A percentile compares a stretch with the other conserved stretches of the same genome.
Conservation (phyloP, 192 early-diverging fungal species). For the Chytriomyces hyalinus region DNA sequence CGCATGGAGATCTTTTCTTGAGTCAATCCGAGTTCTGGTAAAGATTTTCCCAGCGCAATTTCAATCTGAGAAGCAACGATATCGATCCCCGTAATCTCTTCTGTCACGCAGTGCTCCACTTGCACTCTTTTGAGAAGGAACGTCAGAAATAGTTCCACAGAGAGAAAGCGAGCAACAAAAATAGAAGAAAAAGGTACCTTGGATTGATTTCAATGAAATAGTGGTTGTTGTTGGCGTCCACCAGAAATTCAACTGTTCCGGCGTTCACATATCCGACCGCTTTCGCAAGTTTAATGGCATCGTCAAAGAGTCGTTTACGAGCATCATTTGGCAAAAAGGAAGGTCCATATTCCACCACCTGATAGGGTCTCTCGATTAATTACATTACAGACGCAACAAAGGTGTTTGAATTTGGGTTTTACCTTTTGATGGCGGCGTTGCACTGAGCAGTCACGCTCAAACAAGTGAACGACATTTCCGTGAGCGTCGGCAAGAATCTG, state of each 20-base stretch:
- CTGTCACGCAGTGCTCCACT: slow-evolving; percentile 98
- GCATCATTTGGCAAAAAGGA: slow-evolving; percentile 46
- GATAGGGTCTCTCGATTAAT: neutral
- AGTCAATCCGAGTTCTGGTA: slow-evolving; percentile 79
- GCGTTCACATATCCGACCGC: slow-evolving; percentile 91
- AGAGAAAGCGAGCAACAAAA: neutral
- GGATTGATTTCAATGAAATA: slow-evolving; percentile 99
- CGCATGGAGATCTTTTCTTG: slow-evolving; percentile 82
- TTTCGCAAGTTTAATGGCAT: slow-evolving; percentile 91
- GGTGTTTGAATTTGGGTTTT: neutral
- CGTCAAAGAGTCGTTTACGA: slow-evolving; percentile 79
- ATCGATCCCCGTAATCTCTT: slow-evolving; percentile 96
- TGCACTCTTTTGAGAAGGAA: slow-evolving; percentile 65
- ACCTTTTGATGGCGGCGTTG: slow-evolving; percentile 95
- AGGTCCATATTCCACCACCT: slow-evolving; percentile 29
- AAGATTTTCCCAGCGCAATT: slow-evolving; percentile 85
- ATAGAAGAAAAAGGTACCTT: slow-evolving; percentile 43
- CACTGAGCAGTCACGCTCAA: slow-evolving; percentile 96
- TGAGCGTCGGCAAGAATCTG: slow-evolving; percentile 85
- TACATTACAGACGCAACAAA: neutral
- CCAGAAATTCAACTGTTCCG: slow-evolving; percentile 96
- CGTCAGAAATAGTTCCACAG: neutral
- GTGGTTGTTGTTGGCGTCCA: slow-evolving; percentile 82
- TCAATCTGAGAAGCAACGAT: slow-evolving; percentile 92
- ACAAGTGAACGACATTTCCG: slow-evolving; percentile 89